phyloP scores from a whole-genome alignment of 2,329 filamentous ascomycete species.

The Fusarium sp. region DNA sequence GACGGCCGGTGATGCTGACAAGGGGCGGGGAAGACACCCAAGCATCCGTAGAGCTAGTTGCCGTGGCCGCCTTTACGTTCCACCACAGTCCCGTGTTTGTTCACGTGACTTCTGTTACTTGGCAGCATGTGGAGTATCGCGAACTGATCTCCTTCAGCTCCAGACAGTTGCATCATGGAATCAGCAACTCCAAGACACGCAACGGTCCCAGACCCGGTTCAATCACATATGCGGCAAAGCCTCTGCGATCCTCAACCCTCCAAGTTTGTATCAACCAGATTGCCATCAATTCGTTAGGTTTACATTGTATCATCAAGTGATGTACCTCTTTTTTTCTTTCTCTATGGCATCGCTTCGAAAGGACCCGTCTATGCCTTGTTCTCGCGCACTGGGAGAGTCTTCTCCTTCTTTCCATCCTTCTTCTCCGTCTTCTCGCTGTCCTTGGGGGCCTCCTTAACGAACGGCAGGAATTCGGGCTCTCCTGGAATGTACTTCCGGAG shows the following conservation, averaged over 20 bases:
- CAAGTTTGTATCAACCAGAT: background rate
- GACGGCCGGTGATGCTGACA: constrained; percentile 26
- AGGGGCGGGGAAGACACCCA: constrained; percentile 28
- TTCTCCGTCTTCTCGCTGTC: constrained; percentile 57
- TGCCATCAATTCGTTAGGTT: constrained; percentile 20
- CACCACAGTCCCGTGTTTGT: background rate
- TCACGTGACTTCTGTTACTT: background rate
- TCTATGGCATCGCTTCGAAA: constrained; percentile 25
- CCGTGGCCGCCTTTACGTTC: constrained; percentile 13
- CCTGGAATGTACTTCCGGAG: constrained; percentile 92
- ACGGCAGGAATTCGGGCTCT: constrained; percentile 89
- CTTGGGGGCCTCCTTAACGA: constrained; percentile 86
- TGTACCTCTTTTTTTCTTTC: constrained; percentile 32
- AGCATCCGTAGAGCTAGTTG: constrained; percentile 19
- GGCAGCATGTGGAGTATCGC: background rate
- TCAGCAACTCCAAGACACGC: background rate
- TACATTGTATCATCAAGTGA: constrained; percentile 20
- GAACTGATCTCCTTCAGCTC: background rate
- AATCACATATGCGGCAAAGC: background rate
- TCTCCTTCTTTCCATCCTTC: constrained; percentile 45
- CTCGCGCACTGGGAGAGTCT: constrained; percentile 44
- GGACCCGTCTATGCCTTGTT: constrained; percentile 39
- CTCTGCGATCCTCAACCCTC: background rate
- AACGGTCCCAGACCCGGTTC: background rate
- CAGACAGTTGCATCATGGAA: background rate